A percentile compares a stretch with the other conserved stretches of the same genome.
Evolutionary conservation across 495 filamentous ascomycete species (phyloP).

Genomic region (Echria macrotheca): DNA sequence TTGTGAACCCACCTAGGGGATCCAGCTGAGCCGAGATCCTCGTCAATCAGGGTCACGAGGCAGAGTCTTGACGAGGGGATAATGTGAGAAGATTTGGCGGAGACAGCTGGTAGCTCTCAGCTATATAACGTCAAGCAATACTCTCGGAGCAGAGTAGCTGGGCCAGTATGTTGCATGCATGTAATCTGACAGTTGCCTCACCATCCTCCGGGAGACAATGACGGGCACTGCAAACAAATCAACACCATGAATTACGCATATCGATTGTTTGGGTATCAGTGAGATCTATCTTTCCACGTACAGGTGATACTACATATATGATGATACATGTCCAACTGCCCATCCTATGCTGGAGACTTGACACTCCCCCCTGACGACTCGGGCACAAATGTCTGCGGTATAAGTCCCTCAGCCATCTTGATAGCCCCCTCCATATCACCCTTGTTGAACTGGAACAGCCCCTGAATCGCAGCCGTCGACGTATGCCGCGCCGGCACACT

Average conservation of each 20-base stretch:
- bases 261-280: slow-evolving; percentile 18
- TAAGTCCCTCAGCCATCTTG: slow-evolving; percentile 64
- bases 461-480: slow-evolving; percentile 87
- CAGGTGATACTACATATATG: slow-evolving; percentile 10
- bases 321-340: not conserved
- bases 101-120: too few species aligned
- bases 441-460: slow-evolving; percentile 92
- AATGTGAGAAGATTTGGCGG: too few species aligned
- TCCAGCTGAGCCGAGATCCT: too few species aligned
- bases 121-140: too few species aligned
- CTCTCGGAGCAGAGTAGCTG: too few species aligned
- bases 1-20: too few species aligned
- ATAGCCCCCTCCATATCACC: slow-evolving; percentile 83
- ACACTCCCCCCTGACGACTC: slow-evolving; percentile 27
- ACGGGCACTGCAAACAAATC: not conserved
- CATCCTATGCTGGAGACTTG: slow-evolving; percentile 24
- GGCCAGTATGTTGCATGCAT: too few species aligned
- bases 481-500: slow-evolving; percentile 47
- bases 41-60: too few species aligned
- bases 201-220: not conserved
- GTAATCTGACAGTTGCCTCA: not conserved
- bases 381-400: slow-evolving; percentile 46
- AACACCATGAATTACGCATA: not conserved
- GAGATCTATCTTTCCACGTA: not conserved
- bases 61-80: too few species aligned